Base-by-base conservation (phyloP, 495 filamentous ascomycete genomes). In the Amorphotheca resinae region DNA sequence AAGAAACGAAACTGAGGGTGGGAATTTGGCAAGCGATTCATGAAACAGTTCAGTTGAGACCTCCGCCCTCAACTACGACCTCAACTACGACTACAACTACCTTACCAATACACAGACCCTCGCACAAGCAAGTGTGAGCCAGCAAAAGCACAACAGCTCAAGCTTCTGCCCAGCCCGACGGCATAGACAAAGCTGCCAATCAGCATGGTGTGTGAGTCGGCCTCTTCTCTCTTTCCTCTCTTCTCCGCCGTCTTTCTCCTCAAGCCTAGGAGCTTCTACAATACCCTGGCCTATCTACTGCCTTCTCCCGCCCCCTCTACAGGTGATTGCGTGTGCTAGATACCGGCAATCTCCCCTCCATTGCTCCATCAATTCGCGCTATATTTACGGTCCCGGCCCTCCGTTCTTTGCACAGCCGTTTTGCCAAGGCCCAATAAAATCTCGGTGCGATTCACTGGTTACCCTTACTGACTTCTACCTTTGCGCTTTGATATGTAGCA, bases 201-300 rank as follows among this genome's bases (percentile, higher is more conserved):
- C 47, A 54, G 42, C 30, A 54, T 54, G 51, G 44, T 51, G 17
- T 41, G 51, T 54, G 48, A 50, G 50, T 56, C 15, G 18, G n/a
- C 35, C 39, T 28, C 25, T 37, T 16, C 38, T 32, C 48, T 41
- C 22, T 15, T 23, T 21, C 18, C 25, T 37, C 15, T 42, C 37
- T 51, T 41, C 22, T 15, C 33, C 21, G 32, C 20, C 38, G 16
- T 48, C 26, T 33, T 11, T 17, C 20, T 28, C 14, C 6, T 18
- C 34, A n/a, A 8, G n/a, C 15, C 11, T 15, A 35, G 9, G n/a
- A 35, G 14, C 17, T 14, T 11, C 18, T 7, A 35, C 12, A 15
- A 11, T 11, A n/a, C 1, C 16, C 9, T 0, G 16, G 1, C 22
- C 21, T 28, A 28, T 28, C 22, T 34, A 34, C 14, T 34, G 32